Evolutionary conservation across 1,284 basidiomycete species (phyloP).

Genomic region (Pterula multifida): DNA sequence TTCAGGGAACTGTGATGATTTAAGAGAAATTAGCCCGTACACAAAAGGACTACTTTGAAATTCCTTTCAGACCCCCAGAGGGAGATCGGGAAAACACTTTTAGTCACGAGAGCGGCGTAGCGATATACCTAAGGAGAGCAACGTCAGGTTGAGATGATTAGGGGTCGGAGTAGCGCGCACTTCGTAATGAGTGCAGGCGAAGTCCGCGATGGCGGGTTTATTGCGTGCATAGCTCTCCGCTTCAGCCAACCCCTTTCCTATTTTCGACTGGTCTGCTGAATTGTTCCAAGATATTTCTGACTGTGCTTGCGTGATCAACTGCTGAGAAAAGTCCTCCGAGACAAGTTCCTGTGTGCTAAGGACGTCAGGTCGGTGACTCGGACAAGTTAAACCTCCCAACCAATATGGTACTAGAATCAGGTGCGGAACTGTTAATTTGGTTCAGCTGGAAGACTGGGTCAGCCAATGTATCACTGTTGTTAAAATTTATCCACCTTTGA

Average conservation of each 20-base stretch:
- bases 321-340: neutral
- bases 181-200: constrained; percentile 52
- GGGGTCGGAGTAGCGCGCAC: too few relatives aligned
- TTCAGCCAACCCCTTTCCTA: constrained; percentile 32
- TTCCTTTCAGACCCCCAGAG: constrained; percentile 77
- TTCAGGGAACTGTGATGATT: constrained; percentile 2
- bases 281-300: constrained; percentile 30
- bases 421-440: neutral
- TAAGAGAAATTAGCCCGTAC: constrained; percentile 32
- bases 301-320: constrained; percentile 6
- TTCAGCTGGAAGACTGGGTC: too few relatives aligned
- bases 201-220: constrained; percentile 75
- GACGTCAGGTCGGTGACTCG: neutral
- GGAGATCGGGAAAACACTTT: constrained; percentile 58
- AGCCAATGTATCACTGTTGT: too few relatives aligned
- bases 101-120: constrained; percentile 54
- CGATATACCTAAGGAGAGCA: constrained; percentile 47
- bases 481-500: constrained; percentile 62
- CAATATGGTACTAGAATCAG: neutral
- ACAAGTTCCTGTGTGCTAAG: neutral
- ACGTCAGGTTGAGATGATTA: too few relatives aligned
- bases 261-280: constrained; percentile 31
- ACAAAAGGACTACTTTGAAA: constrained; percentile 41
- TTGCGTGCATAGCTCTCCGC: constrained; percentile 28
- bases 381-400: neutral